A percentile compares a stretch with the other conserved stretches of the same genome.
phyloP scores from a whole-genome alignment of 805 yeast genomes.

The Myxozyma monticola region DNA sequence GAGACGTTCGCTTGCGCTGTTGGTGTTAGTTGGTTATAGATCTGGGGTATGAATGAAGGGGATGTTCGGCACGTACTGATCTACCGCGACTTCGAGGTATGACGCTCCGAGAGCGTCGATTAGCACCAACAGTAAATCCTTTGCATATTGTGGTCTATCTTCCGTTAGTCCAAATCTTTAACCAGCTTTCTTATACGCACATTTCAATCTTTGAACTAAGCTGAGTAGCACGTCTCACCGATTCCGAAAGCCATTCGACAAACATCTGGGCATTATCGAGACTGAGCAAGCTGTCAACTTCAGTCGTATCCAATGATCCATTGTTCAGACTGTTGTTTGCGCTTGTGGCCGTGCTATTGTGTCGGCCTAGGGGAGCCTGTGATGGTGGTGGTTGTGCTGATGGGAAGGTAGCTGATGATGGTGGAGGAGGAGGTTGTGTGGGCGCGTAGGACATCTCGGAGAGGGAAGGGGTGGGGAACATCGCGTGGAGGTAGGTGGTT shows the following conservation, averaged over 20 bases:
- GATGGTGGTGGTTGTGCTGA: too few species aligned
- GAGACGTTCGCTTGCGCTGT: slow-evolving; percentile 13
- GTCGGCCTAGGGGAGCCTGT: too few species aligned
- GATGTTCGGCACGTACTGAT: slow-evolving; percentile 7
- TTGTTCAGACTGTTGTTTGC: neutral
- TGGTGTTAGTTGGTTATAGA: neutral
- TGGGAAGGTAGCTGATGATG: too few species aligned
- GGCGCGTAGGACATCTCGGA: too few species aligned
- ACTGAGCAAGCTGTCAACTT: slow-evolving; percentile 11
- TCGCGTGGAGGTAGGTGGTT: too few species aligned
- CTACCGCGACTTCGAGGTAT: slow-evolving; percentile 23
- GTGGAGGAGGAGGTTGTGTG: too few species aligned
- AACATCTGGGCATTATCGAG: slow-evolving; percentile 14
- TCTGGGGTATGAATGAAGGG: neutral
- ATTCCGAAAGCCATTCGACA: slow-evolving; percentile 19
- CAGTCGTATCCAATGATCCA: slow-evolving; percentile 3
- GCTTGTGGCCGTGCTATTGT: neutral
- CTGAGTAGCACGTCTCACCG: slow-evolving; percentile 18
- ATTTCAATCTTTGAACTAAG: slow-evolving; percentile 23
- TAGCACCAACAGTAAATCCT: slow-evolving; percentile 14
- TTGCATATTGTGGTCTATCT: slow-evolving; percentile 22
- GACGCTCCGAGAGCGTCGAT: slow-evolving; percentile 15
- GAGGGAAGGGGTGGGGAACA: too few species aligned
- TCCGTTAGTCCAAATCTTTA: neutral
- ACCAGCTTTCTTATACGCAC: neutral